Base-by-base conservation (phyloP, 805 yeast genomes). In the Kregervanrija delftensis region DNA sequence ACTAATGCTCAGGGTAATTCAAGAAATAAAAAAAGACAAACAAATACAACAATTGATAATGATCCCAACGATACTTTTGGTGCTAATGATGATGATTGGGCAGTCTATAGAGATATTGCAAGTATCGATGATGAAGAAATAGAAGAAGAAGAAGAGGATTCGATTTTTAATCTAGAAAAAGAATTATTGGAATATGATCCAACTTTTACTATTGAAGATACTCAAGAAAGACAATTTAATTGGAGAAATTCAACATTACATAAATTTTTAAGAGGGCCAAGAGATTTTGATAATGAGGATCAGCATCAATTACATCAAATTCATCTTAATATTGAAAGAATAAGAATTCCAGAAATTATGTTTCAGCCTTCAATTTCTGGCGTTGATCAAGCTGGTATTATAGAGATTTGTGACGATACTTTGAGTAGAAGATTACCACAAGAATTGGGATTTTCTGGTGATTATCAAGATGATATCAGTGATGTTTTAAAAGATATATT, bases 341-440 rank as follows among this genome's bases (percentile, higher is more conserved):
- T 91, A 30, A 75, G 95, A 46, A 86, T 91, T 2, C 97, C 98
- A 0, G 99, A 93, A 64, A 82, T 90, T 2, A 59, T 89, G 40
- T 89, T 93, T 64, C 93, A 91, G 61, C 99, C 99, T 6, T 76
- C 83, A 8, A 88, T 93, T 49, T 96, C 95, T 0, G 99, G 99
- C 16, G 70, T 89, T 16, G 99, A 93, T 63, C 98, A 90, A 65
- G 96, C 97, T 0, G 98, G 98, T 28, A 72, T 93, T n/a, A 60
- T 76, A 17, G 98, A 93, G 63, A 65, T 89, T 35, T 72, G 81
- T 44, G 83, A 81, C 51, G 84, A 81, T 46, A 71, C 87, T 8
- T 57, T 90, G 5, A 57, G 76, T 35, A 74, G 79, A 40, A 73
- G 89, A 54, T 68, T 81, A 16, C 78, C 77, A 30, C 74, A 78